A percentile compares a stretch with the other conserved stretches of the same genome.
Evolutionary conservation across 2,329 filamentous ascomycete genomes (phyloP).

Genomic region (Xylaria sp.): DNA sequence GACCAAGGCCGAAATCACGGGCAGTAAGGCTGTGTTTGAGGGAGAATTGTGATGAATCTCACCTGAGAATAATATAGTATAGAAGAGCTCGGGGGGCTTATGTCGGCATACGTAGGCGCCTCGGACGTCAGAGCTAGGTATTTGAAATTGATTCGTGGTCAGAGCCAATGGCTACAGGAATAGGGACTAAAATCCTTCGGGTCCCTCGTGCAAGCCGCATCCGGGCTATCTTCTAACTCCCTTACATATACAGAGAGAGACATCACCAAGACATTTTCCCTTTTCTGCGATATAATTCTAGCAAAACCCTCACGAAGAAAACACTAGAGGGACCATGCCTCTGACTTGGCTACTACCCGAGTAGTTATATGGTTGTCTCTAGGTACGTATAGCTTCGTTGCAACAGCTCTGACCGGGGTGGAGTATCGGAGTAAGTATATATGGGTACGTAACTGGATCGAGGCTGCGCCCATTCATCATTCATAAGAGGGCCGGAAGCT

Average conservation of each 20-base stretch:
- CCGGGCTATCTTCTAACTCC: background rate
- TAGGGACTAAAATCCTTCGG: constrained; percentile 1
- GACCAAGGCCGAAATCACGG: background rate
- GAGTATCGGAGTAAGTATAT: no score
- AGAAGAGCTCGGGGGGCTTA: background rate
- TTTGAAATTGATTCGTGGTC: constrained; percentile 24
- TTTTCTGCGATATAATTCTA: background rate
- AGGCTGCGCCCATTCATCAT: no score
- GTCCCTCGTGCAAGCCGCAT: constrained; percentile 5
- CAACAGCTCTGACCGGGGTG: no score
- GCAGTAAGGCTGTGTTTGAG: background rate
- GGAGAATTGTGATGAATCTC: background rate
- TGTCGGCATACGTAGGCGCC: constrained; percentile 24
- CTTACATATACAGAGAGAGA: background rate
- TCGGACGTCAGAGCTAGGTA: constrained; percentile 17
- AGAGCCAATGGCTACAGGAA: constrained; percentile 20
- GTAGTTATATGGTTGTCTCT: background rate
- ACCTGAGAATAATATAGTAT: background rate
- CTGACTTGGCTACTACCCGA: background rate
- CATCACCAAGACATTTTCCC: background rate
- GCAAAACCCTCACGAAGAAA: background rate
- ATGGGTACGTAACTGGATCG: no score
- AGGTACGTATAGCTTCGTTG: no score
- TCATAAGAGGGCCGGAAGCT: no score
- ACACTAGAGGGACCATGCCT: background rate